phyloP scores from a whole-genome alignment of 306 rosid species.

The Cercis canadensis region DNA sequence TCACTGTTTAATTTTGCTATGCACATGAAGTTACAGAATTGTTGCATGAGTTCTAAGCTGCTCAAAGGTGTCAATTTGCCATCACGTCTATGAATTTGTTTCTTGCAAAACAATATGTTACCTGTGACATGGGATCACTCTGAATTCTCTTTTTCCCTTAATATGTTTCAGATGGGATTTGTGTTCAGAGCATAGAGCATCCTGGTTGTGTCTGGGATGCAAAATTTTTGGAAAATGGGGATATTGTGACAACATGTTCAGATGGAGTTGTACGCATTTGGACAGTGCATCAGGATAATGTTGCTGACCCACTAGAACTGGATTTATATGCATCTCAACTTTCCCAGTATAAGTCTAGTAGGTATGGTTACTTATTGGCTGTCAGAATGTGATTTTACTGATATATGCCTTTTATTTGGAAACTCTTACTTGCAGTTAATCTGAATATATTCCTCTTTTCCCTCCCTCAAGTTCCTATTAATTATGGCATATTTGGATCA shows the following conservation, averaged over 20 bases:
- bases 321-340: constrained; percentile 73
- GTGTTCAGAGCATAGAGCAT: constrained; percentile 95
- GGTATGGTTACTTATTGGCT: constrained; percentile 52
- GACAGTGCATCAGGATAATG: constrained; percentile 68
- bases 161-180: constrained; percentile 73
- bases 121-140: no score
- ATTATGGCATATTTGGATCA: constrained; percentile 9
- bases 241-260: constrained; percentile 94
- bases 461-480: not conserved
- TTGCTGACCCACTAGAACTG: constrained; percentile 70
- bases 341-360: constrained; percentile 77
- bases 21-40: not conserved
- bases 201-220: constrained; percentile 99
- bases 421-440: constrained; percentile 8
- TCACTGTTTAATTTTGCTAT: constrained; percentile 17
- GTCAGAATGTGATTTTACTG: constrained; percentile 25
- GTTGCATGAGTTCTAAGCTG: constrained; percentile 10
- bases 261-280: constrained; percentile 88
- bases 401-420: constrained; percentile 22
- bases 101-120: no score
- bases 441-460: constrained; percentile 15
- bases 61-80: constrained; percentile 13
- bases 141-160: not conserved
- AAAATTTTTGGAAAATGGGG: constrained; percentile 94
- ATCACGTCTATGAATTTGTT: not conserved